Conservation (phyloP, 75 land plant genomes). For the Larix kaempferi region DNA sequence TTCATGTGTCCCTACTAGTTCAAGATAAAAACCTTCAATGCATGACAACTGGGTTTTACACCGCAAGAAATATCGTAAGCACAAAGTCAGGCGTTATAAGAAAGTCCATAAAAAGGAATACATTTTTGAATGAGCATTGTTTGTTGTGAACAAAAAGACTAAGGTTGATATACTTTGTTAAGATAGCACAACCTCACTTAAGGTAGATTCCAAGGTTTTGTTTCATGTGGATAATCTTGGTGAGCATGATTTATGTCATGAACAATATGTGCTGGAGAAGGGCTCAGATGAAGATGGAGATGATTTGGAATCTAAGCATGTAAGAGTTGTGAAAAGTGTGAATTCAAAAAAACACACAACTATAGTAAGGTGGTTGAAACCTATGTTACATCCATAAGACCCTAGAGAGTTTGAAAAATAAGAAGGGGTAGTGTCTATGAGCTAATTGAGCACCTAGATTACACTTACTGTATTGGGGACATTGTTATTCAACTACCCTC, state of each 20-base stretch:
- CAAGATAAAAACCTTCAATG: constrained; percentile 29
- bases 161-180: too few relatives aligned
- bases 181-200: neutral
- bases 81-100: constrained; percentile 55
- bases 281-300: constrained; percentile 52
- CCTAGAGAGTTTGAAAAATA: constrained; percentile 46
- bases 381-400: too few relatives aligned
- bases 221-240: too few relatives aligned
- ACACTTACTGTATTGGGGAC: too few relatives aligned
- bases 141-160: too few relatives aligned
- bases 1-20: constrained; percentile 24
- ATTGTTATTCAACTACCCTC: too few relatives aligned
- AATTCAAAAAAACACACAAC: constrained; percentile 13
- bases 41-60: constrained; percentile 48
- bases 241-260: too few relatives aligned
- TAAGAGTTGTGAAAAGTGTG: constrained; percentile 54
- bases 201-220: constrained; percentile 36
- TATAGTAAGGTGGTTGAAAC: too few relatives aligned
- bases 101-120: constrained; percentile 1
- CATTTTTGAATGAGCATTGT: too few relatives aligned
- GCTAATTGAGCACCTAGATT: too few relatives aligned
- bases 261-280: neutral
- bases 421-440: constrained; percentile 94
- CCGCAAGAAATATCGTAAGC: constrained; percentile 56
- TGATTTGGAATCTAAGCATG: too few relatives aligned